Conservation (phyloP, 805 yeast genomes). For the Peterozyma toletana region DNA sequence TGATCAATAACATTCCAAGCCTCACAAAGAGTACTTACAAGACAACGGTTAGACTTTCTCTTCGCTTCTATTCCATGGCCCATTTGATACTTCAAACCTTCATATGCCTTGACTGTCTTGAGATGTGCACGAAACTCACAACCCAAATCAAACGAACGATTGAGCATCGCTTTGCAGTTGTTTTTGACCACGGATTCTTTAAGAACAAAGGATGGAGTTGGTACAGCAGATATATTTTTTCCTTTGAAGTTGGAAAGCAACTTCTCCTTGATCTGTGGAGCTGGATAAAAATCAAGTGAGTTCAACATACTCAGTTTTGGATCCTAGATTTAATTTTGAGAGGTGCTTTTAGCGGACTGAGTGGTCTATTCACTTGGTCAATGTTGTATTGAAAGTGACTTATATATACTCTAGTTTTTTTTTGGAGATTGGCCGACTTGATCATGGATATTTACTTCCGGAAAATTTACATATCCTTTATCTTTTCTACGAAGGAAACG, state of each 20-base stretch:
- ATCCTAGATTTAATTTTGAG: too few species aligned
- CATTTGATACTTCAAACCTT: slow-evolving; percentile 50
- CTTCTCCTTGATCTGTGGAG: slow-evolving; percentile 15
- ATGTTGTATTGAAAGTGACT: too few species aligned
- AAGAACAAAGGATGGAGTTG: slow-evolving; percentile 53
- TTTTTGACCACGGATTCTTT: slow-evolving; percentile 29
- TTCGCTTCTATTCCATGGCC: slow-evolving; percentile 31
- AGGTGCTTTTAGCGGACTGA: too few species aligned
- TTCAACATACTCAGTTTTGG: slow-evolving; percentile 20
- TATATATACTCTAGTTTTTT: too few species aligned
- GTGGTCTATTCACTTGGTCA: too few species aligned
- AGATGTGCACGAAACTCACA: slow-evolving; percentile 60
- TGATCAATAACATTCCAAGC: slow-evolving; percentile 39
- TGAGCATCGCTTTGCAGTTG: slow-evolving; percentile 45
- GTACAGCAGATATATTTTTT: slow-evolving; percentile 31
- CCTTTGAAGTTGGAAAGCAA: slow-evolving; percentile 30
- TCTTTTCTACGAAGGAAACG: too few species aligned
- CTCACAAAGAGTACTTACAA: slow-evolving; percentile 66
- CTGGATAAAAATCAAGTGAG: slow-evolving; percentile 9
- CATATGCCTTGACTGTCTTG: slow-evolving; percentile 66
- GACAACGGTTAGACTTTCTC: slow-evolving; percentile 35
- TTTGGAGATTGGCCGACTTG: too few species aligned
- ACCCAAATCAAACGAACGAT: slow-evolving; percentile 28
- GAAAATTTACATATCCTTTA: too few species aligned
- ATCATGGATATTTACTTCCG: too few species aligned